phyloP scores from a whole-genome alignment of 2,329 filamentous ascomycete species.

The Claviceps pazoutovae region DNA sequence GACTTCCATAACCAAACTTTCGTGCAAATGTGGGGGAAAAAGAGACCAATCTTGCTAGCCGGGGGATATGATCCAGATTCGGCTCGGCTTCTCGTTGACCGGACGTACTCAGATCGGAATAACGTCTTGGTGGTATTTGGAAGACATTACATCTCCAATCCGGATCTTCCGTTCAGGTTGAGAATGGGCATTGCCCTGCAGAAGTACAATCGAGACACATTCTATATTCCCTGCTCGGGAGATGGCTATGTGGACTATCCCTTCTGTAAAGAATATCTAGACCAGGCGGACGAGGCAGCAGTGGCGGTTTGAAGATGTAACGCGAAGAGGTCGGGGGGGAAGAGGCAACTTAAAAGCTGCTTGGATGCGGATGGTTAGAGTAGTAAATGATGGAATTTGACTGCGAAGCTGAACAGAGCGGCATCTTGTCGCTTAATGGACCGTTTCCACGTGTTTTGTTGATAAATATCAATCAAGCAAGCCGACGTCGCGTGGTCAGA shows the following conservation, averaged over 20 bases:
- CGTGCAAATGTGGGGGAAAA: not conserved
- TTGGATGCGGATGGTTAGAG: too few species aligned
- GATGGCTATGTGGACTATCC: conserved; percentile 17
- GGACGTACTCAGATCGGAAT: conserved; percentile 20
- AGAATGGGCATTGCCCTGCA: conserved; percentile 14
- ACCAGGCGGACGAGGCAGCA: not conserved
- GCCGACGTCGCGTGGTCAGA: not conserved
- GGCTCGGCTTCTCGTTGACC: conserved; percentile 5
- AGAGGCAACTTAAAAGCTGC: too few species aligned
- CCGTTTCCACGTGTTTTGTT: not conserved
- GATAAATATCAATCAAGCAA: conserved; percentile 1
- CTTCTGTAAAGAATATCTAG: conserved; percentile 7
- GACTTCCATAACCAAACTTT: not conserved
- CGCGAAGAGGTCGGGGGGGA: too few species aligned
- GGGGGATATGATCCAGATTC: conserved; percentile 1
- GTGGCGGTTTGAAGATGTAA: too few species aligned
- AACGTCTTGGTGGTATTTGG: conserved; percentile 16
- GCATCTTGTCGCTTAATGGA: too few species aligned
- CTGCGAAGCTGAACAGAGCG: too few species aligned
- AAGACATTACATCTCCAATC: conserved; percentile 17
- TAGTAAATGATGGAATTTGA: too few species aligned
- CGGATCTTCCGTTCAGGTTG: conserved; percentile 16
- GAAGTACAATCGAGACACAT: conserved; percentile 16
- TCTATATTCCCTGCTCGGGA: conserved; percentile 13
- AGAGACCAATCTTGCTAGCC: not conserved